phyloP scores from a whole-genome alignment of 1,284 basidiomycete genomes.

The Tylopilus sp. region DNA sequence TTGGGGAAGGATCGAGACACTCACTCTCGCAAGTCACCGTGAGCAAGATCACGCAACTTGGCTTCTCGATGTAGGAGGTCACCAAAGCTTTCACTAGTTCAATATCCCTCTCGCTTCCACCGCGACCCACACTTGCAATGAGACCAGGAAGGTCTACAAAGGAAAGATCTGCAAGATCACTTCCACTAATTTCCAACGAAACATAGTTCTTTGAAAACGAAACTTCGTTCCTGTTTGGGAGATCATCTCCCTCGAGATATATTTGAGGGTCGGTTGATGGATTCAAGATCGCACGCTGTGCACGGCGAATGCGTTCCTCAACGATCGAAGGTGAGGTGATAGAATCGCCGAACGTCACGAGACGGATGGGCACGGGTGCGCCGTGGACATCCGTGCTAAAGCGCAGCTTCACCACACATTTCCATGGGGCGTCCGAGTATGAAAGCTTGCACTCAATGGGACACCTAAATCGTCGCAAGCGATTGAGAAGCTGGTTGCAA shows the following conservation, averaged over 20 bases:
- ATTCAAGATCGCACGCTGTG: slow-evolving; percentile 79
- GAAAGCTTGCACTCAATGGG: slow-evolving; percentile 76
- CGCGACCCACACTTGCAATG: slow-evolving; percentile 68
- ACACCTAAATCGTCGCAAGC: slow-evolving; percentile 57
- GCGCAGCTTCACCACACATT: slow-evolving; percentile 68
- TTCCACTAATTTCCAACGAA: slow-evolving; percentile 74
- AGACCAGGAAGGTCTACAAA: slow-evolving; percentile 69
- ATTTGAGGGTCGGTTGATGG: slow-evolving; percentile 50
- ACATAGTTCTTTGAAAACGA: slow-evolving; percentile 75
- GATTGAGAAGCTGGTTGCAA: background rate
- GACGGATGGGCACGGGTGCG: slow-evolving; percentile 50
- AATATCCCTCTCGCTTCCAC: slow-evolving; percentile 66
- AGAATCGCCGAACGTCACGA: slow-evolving; percentile 61
- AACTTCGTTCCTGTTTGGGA: slow-evolving; percentile 48
- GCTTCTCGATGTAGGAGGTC: slow-evolving; percentile 67
- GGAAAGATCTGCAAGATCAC: slow-evolving; percentile 75
- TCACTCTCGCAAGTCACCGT: slow-evolving; percentile 81
- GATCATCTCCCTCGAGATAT: slow-evolving; percentile 55
- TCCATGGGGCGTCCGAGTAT: slow-evolving; percentile 60
- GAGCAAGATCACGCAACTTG: slow-evolving; percentile 75
- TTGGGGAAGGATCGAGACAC: background rate
- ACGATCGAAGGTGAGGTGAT: slow-evolving; percentile 66
- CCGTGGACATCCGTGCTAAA: slow-evolving; percentile 61
- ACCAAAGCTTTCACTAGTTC: slow-evolving; percentile 72
- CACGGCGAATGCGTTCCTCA: slow-evolving; percentile 73